Base-by-base conservation (phyloP, 2,329 filamentous ascomycete genomes). In the Lasiodiplodia hormozganensis region DNA sequence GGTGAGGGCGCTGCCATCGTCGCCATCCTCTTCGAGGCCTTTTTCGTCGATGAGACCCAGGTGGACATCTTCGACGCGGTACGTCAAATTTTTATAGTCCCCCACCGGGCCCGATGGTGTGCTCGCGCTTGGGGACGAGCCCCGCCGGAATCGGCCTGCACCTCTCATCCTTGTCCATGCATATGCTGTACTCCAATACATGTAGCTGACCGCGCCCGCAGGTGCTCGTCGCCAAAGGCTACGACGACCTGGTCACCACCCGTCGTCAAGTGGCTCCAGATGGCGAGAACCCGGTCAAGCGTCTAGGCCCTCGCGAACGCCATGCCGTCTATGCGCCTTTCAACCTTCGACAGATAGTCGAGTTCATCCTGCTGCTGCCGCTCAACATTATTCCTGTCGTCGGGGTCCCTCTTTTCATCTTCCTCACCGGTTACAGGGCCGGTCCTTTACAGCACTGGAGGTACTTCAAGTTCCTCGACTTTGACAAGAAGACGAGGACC, bases 361-460 rank as follows among this genome's bases (percentile, higher is more conserved):
- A 97, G 80, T 91, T 97, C 70, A 83, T 96, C 47, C 70, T 86
- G 14, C 75, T 85, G 43, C 74, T 86, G 28, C 85, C 96, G 1
- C 86, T 99, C 69, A 98, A 97, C 77, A 88, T 99, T 25, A 87
- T 98, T 18, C 95, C 95, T 0, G 88, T 91, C 57, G 87, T 93
- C 16, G 95, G 95, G 18, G 91, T 92, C 0, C 92, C 93, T 0
- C 85, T 96, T 70, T 99, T 97, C 78, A 86, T 99, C 70, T 80
- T 97, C 68, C 86, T 97, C 72, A 97, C 94, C 0, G 96, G 95
- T 1, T 93, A 94, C 57, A 86, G 95, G 31, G 88, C 93, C 5
- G 95, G 96, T 0, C 96, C 95, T 38, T 87, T 98, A 34, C 90
- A 96, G 67, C 94, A 97, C 74, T 96, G 94, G 84, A 86, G 96